These are phyloP conservation scores for Umbelopsis sp. DNA, from an alignment of 192 early-diverging fungal genomes.

Conservation along the genomic window DNA sequence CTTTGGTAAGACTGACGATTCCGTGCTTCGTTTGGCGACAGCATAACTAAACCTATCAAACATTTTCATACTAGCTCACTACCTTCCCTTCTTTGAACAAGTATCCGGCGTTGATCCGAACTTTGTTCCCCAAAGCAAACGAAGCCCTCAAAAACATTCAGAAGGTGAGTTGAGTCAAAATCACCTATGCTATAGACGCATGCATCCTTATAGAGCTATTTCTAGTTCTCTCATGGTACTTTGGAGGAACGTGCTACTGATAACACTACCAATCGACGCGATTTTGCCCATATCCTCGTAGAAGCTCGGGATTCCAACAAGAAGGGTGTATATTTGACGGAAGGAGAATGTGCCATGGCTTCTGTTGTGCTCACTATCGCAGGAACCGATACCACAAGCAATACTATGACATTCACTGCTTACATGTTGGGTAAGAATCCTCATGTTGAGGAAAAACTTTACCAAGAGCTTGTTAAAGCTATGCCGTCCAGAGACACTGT, in stretches of 20 bases:
- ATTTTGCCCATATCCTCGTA: background rate
- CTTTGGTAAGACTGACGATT: background rate
- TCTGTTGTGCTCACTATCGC: constrained; percentile 22
- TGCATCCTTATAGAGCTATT: background rate
- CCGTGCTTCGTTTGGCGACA: too few species aligned
- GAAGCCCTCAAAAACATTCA: background rate
- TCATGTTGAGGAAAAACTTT: background rate
- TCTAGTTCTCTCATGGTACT: background rate
- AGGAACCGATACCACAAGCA: constrained; percentile 29
- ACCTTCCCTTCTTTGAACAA: background rate
- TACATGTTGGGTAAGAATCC: constrained; percentile 22
- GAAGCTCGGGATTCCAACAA: background rate
- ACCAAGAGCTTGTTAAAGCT: constrained; percentile 18
- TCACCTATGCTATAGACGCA: background rate
- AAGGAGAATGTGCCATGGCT: background rate
- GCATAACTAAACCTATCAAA: background rate
- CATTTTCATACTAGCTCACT: background rate
- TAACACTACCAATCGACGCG: background rate
- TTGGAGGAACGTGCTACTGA: background rate
- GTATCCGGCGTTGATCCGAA: background rate
- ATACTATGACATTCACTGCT: constrained; percentile 19
- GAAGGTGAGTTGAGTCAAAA: background rate
- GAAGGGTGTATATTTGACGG: constrained; percentile 2
- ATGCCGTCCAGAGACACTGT: background rate
- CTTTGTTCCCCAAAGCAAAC: background rate